phyloP scores from a whole-genome alignment of 2,329 filamentous ascomycete species.

The Pseudocercospora fijiensis region DNA sequence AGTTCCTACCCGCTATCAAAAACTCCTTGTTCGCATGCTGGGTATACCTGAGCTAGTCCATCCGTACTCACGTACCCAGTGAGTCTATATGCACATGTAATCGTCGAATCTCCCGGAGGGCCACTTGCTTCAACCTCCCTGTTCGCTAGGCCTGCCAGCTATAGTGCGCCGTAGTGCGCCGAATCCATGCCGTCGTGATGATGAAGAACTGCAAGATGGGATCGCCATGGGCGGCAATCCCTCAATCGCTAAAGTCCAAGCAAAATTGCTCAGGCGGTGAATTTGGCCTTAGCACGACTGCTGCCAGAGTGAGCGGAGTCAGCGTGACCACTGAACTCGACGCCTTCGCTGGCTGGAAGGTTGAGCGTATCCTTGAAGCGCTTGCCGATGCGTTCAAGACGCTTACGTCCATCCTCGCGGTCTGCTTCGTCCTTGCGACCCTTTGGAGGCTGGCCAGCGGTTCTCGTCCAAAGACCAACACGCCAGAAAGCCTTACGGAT shows the following conservation, averaged over 20 bases:
- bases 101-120: constrained; percentile 30
- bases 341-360: constrained; percentile 69
- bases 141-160: constrained; percentile 26
- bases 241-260: constrained; percentile 1
- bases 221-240: constrained; percentile 8
- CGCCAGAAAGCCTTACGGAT: constrained; percentile 98
- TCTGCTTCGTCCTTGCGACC: constrained; percentile 55
- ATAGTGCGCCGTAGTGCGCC: constrained; percentile 25
- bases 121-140: constrained; percentile 39
- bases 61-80: constrained; percentile 21
- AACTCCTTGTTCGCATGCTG: constrained; percentile 21
- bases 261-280: constrained; percentile 62
- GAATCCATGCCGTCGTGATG: constrained; percentile 23
- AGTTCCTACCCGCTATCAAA: neutral
- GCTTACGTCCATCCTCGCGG: constrained; percentile 76
- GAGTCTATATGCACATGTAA: constrained; percentile 19
- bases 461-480: constrained; percentile 95
- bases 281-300: constrained; percentile 94
- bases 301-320: constrained; percentile 91
- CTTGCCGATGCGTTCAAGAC: constrained; percentile 78
- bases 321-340: constrained; percentile 96
- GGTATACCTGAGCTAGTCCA: constrained; percentile 24
- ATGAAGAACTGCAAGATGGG: constrained; percentile 9
- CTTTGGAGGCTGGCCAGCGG: constrained; percentile 77
- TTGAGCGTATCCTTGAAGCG: constrained; percentile 92